Base-by-base conservation (phyloP, 2,329 filamentous ascomycete species). In the Colletotrichum liaoningense region DNA sequence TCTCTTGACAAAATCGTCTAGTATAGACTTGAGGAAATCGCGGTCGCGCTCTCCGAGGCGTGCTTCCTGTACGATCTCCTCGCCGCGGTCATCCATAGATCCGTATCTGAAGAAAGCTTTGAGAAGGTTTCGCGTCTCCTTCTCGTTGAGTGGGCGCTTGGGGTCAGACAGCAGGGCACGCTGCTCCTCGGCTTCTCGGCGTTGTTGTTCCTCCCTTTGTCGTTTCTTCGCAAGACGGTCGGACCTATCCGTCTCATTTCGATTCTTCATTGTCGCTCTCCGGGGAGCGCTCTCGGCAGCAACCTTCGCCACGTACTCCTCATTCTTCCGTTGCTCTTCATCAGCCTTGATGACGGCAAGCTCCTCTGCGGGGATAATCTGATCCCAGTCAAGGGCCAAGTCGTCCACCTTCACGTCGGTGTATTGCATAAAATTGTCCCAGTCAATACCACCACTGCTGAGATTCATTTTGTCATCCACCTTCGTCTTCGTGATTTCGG, bases 351-450 rank as follows among this genome's bases (percentile, higher is more conserved):
- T 93, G 73, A 92, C 92, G 19, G 95, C 95, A 22, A 99, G 89
- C 79, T 98, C 92, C 8, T 98, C 95, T 73, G 95, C 95, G 0
- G 97, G 97, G 77, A 99, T 98, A 78, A 99, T 99, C 77, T 98
- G 94, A 79, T 99, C 97, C 97, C 97, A 99, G 77, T 97, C 95
- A 30, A 98, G 91, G 76, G 86, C 85, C 62, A 91, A 86, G 63
- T 91, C 89, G 72, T 98, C 94, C 28, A 98, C 94, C 84, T 98
- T 98, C 83, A 98, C 96, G 82, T 99, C 97, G 1, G 97, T 98
- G 79, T 98, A 97, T 80, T 98, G 95, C 85, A 99, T 92, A 83
- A 98, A 99, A 75, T 98, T 97, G 80, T 98, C 96, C 85, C 97
- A 91, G 77, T 91, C 89, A 62, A 91, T 91, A 68, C 89, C 97